phyloP scores from a whole-genome alignment of 2,329 filamentous ascomycete genomes.

The Bisporella sp. region DNA sequence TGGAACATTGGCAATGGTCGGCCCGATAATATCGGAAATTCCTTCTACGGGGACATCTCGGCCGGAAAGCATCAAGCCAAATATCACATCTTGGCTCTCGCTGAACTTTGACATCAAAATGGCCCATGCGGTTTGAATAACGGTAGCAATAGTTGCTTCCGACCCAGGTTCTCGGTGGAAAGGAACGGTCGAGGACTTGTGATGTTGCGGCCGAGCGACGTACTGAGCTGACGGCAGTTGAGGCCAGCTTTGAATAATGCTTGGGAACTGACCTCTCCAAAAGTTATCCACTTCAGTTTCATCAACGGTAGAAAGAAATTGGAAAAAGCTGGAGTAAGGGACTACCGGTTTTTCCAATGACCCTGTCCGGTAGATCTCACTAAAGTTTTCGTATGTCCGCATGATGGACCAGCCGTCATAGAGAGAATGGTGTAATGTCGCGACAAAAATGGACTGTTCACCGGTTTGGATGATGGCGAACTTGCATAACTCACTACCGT shows the following conservation, averaged over 20 bases:
- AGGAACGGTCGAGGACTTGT: not conserved
- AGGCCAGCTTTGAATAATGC: not conserved
- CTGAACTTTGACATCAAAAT: not conserved
- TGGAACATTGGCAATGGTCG: not conserved
- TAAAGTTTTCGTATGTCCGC: not conserved
- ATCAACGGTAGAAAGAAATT: not conserved
- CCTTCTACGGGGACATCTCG: not conserved
- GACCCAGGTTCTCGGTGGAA: not conserved
- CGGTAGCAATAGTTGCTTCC: not conserved
- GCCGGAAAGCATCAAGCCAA: not conserved
- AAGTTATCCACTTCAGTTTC: not conserved
- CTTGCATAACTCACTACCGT: not conserved
- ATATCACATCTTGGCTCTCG: not conserved
- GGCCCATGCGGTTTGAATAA: not conserved
- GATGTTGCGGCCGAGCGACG: not conserved
- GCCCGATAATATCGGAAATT: not conserved
- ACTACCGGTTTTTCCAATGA: not conserved
- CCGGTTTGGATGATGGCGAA: not conserved
- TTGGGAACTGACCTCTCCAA: not conserved
- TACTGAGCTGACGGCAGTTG: not conserved
- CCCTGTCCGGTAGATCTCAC: not conserved
- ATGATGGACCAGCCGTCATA: not conserved
- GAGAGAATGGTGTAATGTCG: not conserved
- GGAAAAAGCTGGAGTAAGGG: not conserved
- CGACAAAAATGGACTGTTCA: not conserved